Evolutionary conservation across 805 yeast species (phyloP).

Genomic region (Metschnikowia koreensis): DNA sequence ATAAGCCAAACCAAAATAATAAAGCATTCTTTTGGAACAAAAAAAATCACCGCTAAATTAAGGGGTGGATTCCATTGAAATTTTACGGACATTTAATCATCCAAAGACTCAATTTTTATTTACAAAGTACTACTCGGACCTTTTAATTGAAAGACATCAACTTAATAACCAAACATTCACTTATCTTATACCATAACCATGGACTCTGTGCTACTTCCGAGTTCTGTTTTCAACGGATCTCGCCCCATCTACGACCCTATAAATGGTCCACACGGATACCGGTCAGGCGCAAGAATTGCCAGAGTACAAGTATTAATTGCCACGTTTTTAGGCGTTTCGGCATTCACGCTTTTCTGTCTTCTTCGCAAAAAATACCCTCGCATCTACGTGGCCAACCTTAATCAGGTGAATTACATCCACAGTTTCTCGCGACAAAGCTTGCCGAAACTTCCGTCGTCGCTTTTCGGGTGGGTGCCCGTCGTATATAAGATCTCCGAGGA

Average conservation of each 20-base stretch:
- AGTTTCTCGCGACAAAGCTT: slow-evolving; percentile 47
- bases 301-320: slow-evolving; percentile 79
- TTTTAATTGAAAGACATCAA: too few species aligned
- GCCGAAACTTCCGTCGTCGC: slow-evolving; percentile 57
- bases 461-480: slow-evolving; percentile 81
- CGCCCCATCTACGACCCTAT: slow-evolving; percentile 21
- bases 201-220: not conserved
- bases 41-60: not conserved
- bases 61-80: too few species aligned
- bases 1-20: not conserved
- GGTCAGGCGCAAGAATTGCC: slow-evolving; percentile 51
- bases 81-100: too few species aligned
- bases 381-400: slow-evolving; percentile 77
- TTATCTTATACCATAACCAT: not conserved
- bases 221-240: slow-evolving; percentile 5
- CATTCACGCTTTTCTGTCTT: slow-evolving; percentile 67
- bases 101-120: too few species aligned
- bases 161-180: too few species aligned
- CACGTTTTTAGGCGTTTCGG: slow-evolving; percentile 59
- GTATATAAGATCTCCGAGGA: slow-evolving; percentile 65
- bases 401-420: slow-evolving; percentile 46
- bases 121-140: too few species aligned
- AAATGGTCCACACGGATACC: slow-evolving; percentile 15
- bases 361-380: slow-evolving; percentile 74
- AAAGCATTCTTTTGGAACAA: not conserved